These are phyloP conservation scores for Talaromyces adpressus DNA, from an alignment of 495 filamentous ascomycete genomes.

Conservation along the genomic window DNA sequence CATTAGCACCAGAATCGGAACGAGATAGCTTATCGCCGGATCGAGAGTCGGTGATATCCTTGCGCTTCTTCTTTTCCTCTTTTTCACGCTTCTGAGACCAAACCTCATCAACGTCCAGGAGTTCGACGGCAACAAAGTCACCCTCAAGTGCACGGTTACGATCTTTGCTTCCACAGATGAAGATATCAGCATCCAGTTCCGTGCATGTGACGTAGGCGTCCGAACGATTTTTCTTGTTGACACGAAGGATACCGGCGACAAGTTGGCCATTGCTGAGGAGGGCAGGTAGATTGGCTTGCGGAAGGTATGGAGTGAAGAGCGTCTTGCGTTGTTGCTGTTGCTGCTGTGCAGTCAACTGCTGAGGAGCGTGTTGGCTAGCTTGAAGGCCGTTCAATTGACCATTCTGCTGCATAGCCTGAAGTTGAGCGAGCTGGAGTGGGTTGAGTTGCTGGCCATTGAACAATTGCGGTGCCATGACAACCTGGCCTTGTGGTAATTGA, in stretches of 20 bases:
- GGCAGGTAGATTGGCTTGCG: constrained; percentile 89
- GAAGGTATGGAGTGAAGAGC: constrained; percentile 94
- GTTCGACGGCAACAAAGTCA: constrained; percentile 89
- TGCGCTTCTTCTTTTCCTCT: constrained; percentile 99
- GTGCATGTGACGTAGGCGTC: constrained; percentile 95
- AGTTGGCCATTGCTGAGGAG: constrained; percentile 87
- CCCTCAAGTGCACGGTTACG: constrained; percentile 93
- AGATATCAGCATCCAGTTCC: constrained; percentile 96
- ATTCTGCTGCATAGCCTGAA: constrained; percentile 79
- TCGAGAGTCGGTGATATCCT: constrained; percentile 92
- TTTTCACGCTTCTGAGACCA: constrained; percentile 99
- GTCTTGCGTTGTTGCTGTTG: constrained; percentile 96
- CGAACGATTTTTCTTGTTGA: constrained; percentile 99
- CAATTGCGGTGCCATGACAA: constrained; percentile 64
- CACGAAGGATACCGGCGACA: constrained; percentile 90
- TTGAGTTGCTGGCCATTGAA: constrained; percentile 82
- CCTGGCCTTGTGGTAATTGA: constrained; percentile 75
- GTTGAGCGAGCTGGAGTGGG: constrained; percentile 79
- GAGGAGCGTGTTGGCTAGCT: constrained; percentile 71
- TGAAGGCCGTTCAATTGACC: constrained; percentile 74
- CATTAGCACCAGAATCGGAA: constrained; percentile 56
- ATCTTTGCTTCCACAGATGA: constrained; percentile 98
- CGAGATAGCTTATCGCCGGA: constrained; percentile 56
- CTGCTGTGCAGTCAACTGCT: constrained; percentile 58
- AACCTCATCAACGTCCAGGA: constrained; percentile 96